Evolutionary conservation across 495 filamentous ascomycete genomes (phyloP), one percentile per base, ranked within the genome.

Genomic region (Neurospora sp.): DNA sequence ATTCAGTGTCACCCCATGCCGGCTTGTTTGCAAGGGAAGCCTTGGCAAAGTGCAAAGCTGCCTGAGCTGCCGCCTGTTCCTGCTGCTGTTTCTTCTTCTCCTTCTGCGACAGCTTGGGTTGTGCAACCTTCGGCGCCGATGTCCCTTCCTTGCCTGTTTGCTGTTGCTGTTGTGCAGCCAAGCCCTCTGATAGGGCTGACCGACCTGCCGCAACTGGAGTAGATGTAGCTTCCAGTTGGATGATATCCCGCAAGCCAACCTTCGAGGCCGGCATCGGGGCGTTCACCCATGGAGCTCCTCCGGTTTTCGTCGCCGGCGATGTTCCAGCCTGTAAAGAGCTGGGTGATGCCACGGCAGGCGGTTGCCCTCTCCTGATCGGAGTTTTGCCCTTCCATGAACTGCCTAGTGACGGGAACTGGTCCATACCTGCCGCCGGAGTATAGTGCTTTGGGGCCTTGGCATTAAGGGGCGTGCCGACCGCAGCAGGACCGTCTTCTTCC

Each of bases 81-180:
- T 93, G 90, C 74, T 93, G 89, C 68, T 92, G 87, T 78, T 88
- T 93, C 82, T 97, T 97, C 12, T 93, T 89, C 77, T 97, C 95
- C 77, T 94, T 95, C 75, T 98, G 96, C 1, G 93, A 96, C 53
- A 96, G 74, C 75, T 89, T 97, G 79, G 78, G 82, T 65, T 72
- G 83, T 1, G 81, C 69, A 27, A 73, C 39, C 76, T 82, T 84
- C 8, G 73, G 74, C 8, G 73, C 70, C 53, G 27, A 65, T 3
- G 53, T 65, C 12, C 76, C 68, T 3, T 86, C 84, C 69, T 82
- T 84, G 8, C 73, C 74, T 69, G 73, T 84, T 72, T 86, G 83
- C 14, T 65, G 53, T 65, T 65, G 53, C 22, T 65, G 53, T 37
- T 65, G 53, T 42, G 79, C 89, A 74, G 88, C 87, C 69, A 97